Base-by-base conservation (phyloP, 495 filamentous ascomycete species). In the Aspergillus cristatus region DNA sequence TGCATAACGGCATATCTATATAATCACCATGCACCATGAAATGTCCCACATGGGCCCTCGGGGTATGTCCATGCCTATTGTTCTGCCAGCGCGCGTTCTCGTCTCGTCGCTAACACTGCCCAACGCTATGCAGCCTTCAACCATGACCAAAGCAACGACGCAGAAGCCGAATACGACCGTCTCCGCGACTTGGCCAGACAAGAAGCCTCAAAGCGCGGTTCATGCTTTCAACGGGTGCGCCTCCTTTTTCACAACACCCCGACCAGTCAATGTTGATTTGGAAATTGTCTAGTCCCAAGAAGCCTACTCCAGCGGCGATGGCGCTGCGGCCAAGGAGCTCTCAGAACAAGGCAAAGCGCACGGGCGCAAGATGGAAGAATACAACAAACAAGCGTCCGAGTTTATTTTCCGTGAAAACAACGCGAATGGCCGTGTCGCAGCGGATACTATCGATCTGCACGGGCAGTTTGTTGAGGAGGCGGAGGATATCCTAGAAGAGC, bases 321-420 rank as follows among this genome's bases (percentile, higher is more conserved):
- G 83, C 47, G 87, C 75, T 3, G 63, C 48, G 26, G 91, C 91
- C 34, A 87, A 94, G 60, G 54, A 81, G 29, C 68, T 93, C 15
- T 87, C 81, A 6, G 78, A 91, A 43, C 76, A 93, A 60, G 86
- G 83, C 44, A 96, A 97, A 58, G 54, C 61, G 28, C 89, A 97
- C 57, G 85, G 78, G 18, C 72, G 72, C 31, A 68, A 79, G 46
- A 84, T 86, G 75, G 82, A 88, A 32, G 63, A 75, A 18, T 89
- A 88, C 57, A 95, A 95, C 68, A 72, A 70, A 42, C 83, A 93
- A 59, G 91, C 91, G 6, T 85, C 85, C 22, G 85, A 95, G 37
- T 93, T 74, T 58, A 97, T 97, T 46, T 96, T 97, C 71, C 76
- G 84, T 2, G 85, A 86, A 60, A 95, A 96, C 60, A 98, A 96